Base-by-base conservation (phyloP, 495 filamentous ascomycete genomes). In the Penicillium cataractarum region DNA sequence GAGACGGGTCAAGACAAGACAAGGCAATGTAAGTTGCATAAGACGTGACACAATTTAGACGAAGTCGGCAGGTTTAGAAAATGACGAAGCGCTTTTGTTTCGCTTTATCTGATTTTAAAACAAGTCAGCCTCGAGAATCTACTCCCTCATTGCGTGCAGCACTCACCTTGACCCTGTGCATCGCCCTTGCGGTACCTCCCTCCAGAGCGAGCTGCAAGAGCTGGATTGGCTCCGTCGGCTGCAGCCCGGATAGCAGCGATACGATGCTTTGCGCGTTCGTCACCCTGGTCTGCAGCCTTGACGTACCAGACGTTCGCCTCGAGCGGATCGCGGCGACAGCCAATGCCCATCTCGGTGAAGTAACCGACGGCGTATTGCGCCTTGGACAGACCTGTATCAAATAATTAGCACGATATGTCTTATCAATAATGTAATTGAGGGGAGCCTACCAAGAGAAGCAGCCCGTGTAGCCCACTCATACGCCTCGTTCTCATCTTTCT, bases 261-360 rank as follows among this genome's bases (percentile, higher is more conserved):
- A 4, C 95, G 85, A 60, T 92, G 88, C 70, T 90, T 92, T 19
- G 95, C 95, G 21, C 92, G 86, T 67, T 92, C 89, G 65, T 98
- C 94, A 46, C 94, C 95, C 46, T 92, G 88, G 60, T 96, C 95
- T 10, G 95, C 96, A 2, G 95, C 94, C 74, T 90, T 90, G 55
- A 98, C 96, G 71, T 99, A 99, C 96, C 94, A 98, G 8, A 97
- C 91, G 67, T 98, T 98, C 57, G 95, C 94, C 71, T 97, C 92
- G 61, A 99, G 83, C 3, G 92, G 87, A 72, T 99, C 95, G 22
- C 93, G 88, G 6, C 92, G 90, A 74, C 92, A 96, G 24, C 95
- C 95, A 62, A 99, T 97, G 55, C 95, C 95, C 90, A 93, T 96
- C 77, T 99, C 95, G 9, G 92, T 97, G 76, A 99, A 99, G 78